Conservation (phyloP, 140 eudicot species). For the Ambrosia hybrid region DNA sequence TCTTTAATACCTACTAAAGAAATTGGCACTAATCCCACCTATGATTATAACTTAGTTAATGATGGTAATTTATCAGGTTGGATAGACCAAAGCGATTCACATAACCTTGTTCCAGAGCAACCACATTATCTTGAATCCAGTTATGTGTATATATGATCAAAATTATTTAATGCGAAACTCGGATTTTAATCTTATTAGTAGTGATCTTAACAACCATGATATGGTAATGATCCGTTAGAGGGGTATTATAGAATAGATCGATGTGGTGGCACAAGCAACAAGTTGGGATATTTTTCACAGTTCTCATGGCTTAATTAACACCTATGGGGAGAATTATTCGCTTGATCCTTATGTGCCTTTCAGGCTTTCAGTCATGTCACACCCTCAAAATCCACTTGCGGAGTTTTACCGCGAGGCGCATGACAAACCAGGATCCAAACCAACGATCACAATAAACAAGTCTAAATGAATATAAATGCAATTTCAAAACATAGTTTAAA, state of each 20-base stretch:
- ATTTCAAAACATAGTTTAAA: too few species aligned
- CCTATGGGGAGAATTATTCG: neutral
- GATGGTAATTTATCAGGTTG: neutral
- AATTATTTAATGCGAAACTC: neutral
- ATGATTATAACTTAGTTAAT: neutral
- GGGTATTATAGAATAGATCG: neutral
- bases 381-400: too few species aligned
- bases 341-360: neutral
- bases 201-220: neutral
- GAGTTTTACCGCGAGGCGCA: too few species aligned
- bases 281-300: neutral
- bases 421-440: too few species aligned
- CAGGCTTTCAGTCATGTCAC: neutral
- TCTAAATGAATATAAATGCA: too few species aligned
- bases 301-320: neutral
- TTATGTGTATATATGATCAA: neutral
- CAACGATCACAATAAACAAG: too few species aligned
- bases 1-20: neutral
- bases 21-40: neutral
- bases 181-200: neutral
- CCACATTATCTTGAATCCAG: neutral
- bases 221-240: neutral
- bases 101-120: neutral
- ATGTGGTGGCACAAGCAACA: conserved; percentile 1
- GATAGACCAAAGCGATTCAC: neutral